These are phyloP conservation scores for Penicillium sp. DNA, from an alignment of 2,329 filamentous ascomycete genomes.

Conservation along the genomic window DNA sequence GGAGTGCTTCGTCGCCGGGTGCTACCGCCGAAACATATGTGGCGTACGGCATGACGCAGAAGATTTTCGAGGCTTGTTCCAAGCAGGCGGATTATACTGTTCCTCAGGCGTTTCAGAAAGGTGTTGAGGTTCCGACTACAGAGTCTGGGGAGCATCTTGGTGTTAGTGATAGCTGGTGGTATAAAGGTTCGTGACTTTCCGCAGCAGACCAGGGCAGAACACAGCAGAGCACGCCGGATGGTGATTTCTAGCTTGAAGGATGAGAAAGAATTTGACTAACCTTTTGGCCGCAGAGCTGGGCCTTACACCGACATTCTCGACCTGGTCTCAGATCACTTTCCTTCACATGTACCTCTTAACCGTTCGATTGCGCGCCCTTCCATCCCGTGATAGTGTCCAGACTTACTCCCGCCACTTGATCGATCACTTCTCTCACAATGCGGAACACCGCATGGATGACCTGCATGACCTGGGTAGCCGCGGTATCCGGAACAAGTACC, in stretches of 20 bases:
- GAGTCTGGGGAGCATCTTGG: slow-evolving; percentile 83
- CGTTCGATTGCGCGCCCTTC: slow-evolving; percentile 79
- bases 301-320: slow-evolving; percentile 85
- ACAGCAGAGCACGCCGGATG: no score
- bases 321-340: slow-evolving; percentile 95
- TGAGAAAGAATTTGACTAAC: slow-evolving; percentile 6
- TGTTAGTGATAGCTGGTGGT: slow-evolving; percentile 76
- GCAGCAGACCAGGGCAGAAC: no score
- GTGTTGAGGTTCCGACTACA: slow-evolving; percentile 70
- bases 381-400: slow-evolving; percentile 65
- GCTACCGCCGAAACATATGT: slow-evolving; percentile 69
- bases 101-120: slow-evolving; percentile 67
- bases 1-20: slow-evolving; percentile 39
- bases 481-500: slow-evolving; percentile 62
- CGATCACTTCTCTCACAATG: slow-evolving; percentile 79
- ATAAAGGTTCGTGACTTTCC: slow-evolving; percentile 69
- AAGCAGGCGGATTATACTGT: slow-evolving; percentile 77
- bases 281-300: slow-evolving; percentile 64
- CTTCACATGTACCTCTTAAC: slow-evolving; percentile 93
- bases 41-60: slow-evolving; percentile 77
- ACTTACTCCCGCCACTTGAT: slow-evolving; percentile 88
- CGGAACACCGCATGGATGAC: slow-evolving; percentile 70
- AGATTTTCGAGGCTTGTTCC: slow-evolving; percentile 76
- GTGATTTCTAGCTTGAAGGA: no score
- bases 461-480: slow-evolving; percentile 56